Conservation (phyloP, 495 filamentous ascomycete genomes). For the Pyronema domesticum region DNA sequence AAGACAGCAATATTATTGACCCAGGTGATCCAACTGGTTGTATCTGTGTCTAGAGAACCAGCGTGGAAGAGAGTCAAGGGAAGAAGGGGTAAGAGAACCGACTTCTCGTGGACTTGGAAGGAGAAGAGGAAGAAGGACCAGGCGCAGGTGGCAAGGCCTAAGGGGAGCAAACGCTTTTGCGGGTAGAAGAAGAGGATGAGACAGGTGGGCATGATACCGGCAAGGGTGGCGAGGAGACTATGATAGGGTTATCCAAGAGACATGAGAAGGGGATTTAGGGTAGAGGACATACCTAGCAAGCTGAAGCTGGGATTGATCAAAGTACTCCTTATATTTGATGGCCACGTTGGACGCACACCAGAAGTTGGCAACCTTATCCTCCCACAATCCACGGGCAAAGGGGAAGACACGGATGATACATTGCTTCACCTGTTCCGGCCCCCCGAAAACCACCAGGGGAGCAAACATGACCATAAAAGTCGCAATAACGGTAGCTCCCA, state of each 20-base stretch:
- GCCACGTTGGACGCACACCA: slow-evolving; percentile 87
- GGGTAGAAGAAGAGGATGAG: slow-evolving; percentile 63
- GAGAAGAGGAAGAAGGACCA: slow-evolving; percentile 97
- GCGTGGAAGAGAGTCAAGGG: slow-evolving; percentile 80
- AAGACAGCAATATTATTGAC: slow-evolving; percentile 69
- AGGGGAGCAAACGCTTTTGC: slow-evolving; percentile 53
- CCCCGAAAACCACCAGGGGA: slow-evolving; percentile 47
- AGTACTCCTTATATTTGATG: slow-evolving; percentile 59
- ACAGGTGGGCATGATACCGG: slow-evolving; percentile 60
- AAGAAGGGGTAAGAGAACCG: slow-evolving; percentile 72
- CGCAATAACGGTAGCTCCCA: slow-evolving; percentile 50
- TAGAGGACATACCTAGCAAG: slow-evolving; percentile 28
- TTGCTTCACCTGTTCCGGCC: slow-evolving; percentile 62
- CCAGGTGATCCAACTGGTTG: slow-evolving; percentile 77
- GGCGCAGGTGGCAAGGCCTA: slow-evolving; percentile 59
- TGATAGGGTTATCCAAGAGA: background rate
- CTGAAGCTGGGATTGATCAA: slow-evolving; percentile 49
- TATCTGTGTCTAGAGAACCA: slow-evolving; percentile 53
- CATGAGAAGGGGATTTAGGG: background rate
- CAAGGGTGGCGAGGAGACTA: slow-evolving; percentile 53
- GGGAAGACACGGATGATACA: slow-evolving; percentile 81
- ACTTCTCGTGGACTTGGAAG: slow-evolving; percentile 97
- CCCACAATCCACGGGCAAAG: slow-evolving; percentile 82
- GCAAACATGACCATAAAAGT: slow-evolving; percentile 59
- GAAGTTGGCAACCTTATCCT: slow-evolving; percentile 96